Base-by-base conservation (phyloP, 768 basidiomycete species). In the Auricularia sp. region DNA sequence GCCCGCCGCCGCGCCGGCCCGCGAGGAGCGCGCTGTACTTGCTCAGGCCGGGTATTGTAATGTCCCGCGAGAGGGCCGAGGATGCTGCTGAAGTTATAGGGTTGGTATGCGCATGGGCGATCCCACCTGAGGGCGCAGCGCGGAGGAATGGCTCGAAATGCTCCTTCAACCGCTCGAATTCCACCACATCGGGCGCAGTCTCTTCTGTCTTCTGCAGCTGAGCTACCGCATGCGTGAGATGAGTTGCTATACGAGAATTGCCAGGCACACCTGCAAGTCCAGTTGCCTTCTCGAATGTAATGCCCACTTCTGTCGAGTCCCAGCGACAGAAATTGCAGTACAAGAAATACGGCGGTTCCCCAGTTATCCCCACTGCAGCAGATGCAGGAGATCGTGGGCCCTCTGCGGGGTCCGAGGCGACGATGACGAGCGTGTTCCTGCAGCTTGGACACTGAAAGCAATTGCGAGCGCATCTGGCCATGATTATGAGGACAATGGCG, bases 391-490 rank as follows among this genome's bases (percentile, higher is more conserved):
- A 74, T 62, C 83, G 80, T 44, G 81, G 80, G 67, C 88, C 85
- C 34, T 82, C 81, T 35, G 79, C 74, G 36, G 86, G 90, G 74
- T 97, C 93, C 3, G 92, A 93, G 13, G 92, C 86, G n/a, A 95
- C 93, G 6, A 95, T 89, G 18, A 89, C 86, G 3, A 98, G 81
- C 3, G 94, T 92, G 71, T 96, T 92, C 59, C 85, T 83, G 76
- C 97, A 99, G 71, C 85, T 86, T 3, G 97, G 97, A 73, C 97
- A 99, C 76, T 90, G 84, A 77, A 98, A 98, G 79, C 97, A 99
- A 71, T 97, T 98, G 64, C 97, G 84, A 18, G 96, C 94, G 75
- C 97, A 99, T 83, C 97, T 98, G 73, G 7, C 18, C 67, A 64
- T 62, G 58, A 8, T 37, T 13, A 64, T 56, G 37, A 61, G 63